phyloP scores from a whole-genome alignment of 2,329 filamentous ascomycete genomes.

The Apiospora phragmitis region DNA sequence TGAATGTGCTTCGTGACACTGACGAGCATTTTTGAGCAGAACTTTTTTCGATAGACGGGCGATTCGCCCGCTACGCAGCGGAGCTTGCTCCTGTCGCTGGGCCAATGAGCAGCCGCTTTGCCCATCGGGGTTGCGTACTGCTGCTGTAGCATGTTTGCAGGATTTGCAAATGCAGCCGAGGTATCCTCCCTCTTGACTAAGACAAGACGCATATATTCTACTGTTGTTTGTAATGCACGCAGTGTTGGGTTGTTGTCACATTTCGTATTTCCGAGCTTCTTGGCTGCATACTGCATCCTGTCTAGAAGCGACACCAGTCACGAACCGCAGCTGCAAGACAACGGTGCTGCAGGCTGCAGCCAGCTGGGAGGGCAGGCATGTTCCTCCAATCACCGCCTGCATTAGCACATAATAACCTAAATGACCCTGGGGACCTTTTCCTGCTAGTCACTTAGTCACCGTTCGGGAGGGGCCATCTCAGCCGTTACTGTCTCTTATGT shows the following conservation, averaged over 20 bases:
- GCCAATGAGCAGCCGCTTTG: neutral
- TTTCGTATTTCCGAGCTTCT: neutral
- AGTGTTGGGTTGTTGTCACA: neutral
- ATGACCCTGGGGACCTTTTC: neutral
- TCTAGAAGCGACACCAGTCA: neutral
- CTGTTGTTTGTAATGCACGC: neutral
- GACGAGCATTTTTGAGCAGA: neutral
- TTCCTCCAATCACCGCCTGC: neutral
- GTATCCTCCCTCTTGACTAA: neutral
- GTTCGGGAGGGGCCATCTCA: neutral
- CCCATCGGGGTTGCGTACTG: neutral
- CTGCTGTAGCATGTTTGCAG: neutral
- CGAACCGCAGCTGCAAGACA: neutral
- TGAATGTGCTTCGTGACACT: neutral
- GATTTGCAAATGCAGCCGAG: neutral
- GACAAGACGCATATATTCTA: neutral
- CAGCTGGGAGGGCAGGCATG: neutral
- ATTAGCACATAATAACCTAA: neutral
- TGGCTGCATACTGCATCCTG: neutral
- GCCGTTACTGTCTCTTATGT: neutral
- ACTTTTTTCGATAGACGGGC: neutral
- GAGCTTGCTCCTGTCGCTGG: neutral
- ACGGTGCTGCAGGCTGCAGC: neutral
- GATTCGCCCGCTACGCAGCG: neutral
- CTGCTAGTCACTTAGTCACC: neutral